Evolutionary conservation across 2,329 filamentous ascomycete species (phyloP), one percentile per base, ranked within the genome.

Genomic region (Ophioceras dolichostomum): DNA sequence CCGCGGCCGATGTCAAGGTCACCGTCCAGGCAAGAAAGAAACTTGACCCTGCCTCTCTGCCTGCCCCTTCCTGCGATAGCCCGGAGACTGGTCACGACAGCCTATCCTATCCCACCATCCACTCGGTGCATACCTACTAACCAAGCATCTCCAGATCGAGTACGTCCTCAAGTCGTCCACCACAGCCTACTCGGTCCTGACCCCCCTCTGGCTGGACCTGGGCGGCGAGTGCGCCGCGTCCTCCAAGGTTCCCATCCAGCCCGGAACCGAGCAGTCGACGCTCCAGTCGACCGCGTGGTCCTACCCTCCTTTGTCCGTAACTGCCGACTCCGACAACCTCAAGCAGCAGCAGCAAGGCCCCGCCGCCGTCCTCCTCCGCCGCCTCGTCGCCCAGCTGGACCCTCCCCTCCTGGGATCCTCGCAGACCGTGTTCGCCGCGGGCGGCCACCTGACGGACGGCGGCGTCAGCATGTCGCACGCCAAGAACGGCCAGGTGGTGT

Each of bases 141-240:
- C 22, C 22, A 26, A 12, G 12, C 22, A 26, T 12, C 22, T 12
- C 7, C 22, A 49, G 19, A 48, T 43, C 39, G 46, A 50, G 28
- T 51, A 41, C 28, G 24, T 51, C 16, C 41, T 40, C 10, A 34
- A 37, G 4, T 18, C 35, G 4, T 24, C 43, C 4, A 26, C 33
- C 2, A 40, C 26, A 3, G 4, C 4, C 30, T 51, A 49, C 35
- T 34, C 31, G 10, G 19, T 32, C 10, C 37, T 39, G 10, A 42
- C 32, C 6, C 44, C 47, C 21, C 18, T 49, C 14, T 51, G 47
- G 47, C 43, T 53, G 9, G 48, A 50, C 39, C 38, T 51, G 10
- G 43, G 45, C 36, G 50, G 48, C 22, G 12, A 20, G 34, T 53
- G 50, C 39, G 37, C 37, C 6, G 20, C 21, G 16, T 32, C 28